Conservation (phyloP, 257 asterid species). For the Cordia subcordata region DNA sequence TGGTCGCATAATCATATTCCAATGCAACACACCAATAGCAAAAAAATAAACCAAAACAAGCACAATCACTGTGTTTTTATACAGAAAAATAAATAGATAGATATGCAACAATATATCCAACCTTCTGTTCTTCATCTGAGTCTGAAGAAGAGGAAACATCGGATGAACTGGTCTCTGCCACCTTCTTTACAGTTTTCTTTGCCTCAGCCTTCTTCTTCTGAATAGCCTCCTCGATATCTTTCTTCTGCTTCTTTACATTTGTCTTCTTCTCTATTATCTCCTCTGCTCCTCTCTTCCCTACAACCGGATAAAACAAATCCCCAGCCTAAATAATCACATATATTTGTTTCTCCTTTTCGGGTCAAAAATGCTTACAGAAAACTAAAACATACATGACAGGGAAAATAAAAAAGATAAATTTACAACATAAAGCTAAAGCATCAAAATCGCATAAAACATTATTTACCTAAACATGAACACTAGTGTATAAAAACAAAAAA, state of each 20-base stretch:
- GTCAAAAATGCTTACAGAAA: neutral
- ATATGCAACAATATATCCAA: neutral
- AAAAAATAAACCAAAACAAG: too few species aligned
- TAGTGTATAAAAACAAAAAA: too few species aligned
- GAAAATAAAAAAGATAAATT: too few species aligned
- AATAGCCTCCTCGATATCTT: constrained; percentile 18
- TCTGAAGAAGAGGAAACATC: constrained; percentile 29
- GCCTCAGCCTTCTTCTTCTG: constrained; percentile 27
- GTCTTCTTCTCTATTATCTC: constrained; percentile 25
- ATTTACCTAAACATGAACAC: too few species aligned
- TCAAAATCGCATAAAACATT: too few species aligned
- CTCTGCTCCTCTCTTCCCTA: constrained; percentile 49
- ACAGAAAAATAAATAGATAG: neutral
- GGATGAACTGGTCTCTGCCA: constrained; percentile 46
- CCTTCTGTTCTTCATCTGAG: constrained; percentile 31
- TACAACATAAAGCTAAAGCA: too few species aligned
- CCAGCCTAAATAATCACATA: neutral
- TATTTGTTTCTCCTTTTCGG: neutral
- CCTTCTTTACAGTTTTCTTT: constrained; percentile 26
- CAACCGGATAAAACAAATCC: neutral
- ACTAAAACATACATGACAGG: neutral
- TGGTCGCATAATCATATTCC: too few species aligned
- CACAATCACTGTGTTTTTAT: too few species aligned
- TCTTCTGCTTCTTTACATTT: constrained; percentile 37
- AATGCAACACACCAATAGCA: too few species aligned